Evolutionary conservation across 2,329 filamentous ascomycete species (phyloP).

Genomic region (Arthrobotrys iridis): DNA sequence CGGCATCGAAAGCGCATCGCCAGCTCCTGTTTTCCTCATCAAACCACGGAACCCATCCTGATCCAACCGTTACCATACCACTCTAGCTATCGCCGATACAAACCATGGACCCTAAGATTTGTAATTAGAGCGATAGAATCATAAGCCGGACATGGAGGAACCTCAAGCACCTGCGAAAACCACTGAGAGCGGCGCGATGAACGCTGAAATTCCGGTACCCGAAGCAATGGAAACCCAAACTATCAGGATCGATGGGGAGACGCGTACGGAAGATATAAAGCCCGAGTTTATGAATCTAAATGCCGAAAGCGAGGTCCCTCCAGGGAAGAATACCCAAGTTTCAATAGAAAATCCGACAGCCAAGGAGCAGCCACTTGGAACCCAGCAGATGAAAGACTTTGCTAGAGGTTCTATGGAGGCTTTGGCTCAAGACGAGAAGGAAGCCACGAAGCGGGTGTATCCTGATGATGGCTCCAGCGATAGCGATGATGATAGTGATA

Average conservation of each 20-base stretch:
- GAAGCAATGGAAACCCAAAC: background rate
- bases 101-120: background rate
- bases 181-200: slow-evolving; percentile 8
- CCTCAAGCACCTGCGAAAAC: background rate
- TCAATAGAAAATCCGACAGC: background rate
- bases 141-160: slow-evolving; percentile 1
- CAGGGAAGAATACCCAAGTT: background rate
- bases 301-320: background rate
- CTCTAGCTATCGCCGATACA: background rate
- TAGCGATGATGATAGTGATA: slow-evolving; percentile 48
- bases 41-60: background rate
- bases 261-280: background rate
- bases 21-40: background rate
- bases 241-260: background rate
- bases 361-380: slow-evolving; percentile 6
- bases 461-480: slow-evolving; percentile 36
- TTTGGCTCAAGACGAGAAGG: slow-evolving; percentile 12
- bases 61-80: background rate
- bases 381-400: slow-evolving; percentile 25
- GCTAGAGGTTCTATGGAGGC: slow-evolving; percentile 3
- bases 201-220: background rate
- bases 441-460: background rate
- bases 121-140: background rate
- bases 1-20: background rate
- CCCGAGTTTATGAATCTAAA: slow-evolving; percentile 30